Conservation (phyloP, 2,329 filamentous ascomycete genomes). For the Nothophoma quercina region DNA sequence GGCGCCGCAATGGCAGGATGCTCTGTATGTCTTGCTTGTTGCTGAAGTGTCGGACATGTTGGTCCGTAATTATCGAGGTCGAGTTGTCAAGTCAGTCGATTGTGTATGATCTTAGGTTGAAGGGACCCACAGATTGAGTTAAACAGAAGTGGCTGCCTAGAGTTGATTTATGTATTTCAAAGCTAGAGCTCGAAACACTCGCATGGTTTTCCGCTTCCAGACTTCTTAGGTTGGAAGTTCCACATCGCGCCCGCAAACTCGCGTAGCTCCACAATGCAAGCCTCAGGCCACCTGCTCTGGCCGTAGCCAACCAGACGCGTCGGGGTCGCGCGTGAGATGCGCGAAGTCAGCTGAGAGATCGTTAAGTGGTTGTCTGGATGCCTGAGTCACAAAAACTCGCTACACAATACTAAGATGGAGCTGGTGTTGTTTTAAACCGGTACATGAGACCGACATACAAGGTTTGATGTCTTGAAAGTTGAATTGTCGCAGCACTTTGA, state of each 20-base stretch:
- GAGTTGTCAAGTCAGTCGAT: neutral
- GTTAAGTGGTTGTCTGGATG: neutral
- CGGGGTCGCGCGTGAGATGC: neutral
- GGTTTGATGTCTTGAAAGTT: too few relatives aligned
- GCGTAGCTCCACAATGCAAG: neutral
- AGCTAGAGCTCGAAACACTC: neutral
- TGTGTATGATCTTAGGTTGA: neutral
- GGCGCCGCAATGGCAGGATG: conserved; percentile 63
- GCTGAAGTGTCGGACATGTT: conserved; percentile 46
- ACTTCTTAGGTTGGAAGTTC: too few relatives aligned
- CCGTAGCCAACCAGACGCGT: neutral
- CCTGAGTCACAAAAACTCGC: neutral
- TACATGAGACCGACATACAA: neutral
- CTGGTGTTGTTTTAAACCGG: neutral
- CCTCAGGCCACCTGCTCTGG: neutral
- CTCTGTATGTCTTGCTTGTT: conserved; percentile 57
- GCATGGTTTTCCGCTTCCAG: neutral
- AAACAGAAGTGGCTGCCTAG: conserved; percentile 5
- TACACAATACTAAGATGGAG: neutral
- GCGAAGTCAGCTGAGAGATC: conserved; percentile 12
- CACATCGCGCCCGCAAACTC: neutral
- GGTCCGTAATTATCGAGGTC: neutral
- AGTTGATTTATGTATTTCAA: neutral
- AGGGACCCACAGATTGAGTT: neutral
- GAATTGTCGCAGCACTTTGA: too few relatives aligned